phyloP scores from a whole-genome alignment of 2,329 filamentous ascomycete genomes.

The Sporothrix brunneoviolacea region DNA sequence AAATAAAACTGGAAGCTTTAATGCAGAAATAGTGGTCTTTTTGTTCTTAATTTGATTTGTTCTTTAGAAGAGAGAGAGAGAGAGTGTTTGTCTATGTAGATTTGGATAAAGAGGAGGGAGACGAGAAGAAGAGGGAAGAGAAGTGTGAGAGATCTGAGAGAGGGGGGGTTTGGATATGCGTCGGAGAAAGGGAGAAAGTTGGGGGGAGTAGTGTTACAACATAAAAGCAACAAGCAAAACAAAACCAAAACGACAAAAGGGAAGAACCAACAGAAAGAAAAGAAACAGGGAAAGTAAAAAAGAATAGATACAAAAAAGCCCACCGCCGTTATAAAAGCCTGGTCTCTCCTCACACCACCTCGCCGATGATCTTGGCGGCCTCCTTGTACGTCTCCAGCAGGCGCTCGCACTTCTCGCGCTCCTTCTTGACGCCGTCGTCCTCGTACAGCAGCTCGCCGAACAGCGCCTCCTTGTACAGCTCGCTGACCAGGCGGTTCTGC shows the following conservation, averaged over 20 bases:
- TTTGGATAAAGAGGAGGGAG: too few relatives aligned
- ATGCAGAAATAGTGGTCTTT: not conserved
- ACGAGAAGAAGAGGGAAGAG: too few relatives aligned
- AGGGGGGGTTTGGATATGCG: not conserved
- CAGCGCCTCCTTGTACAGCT: conserved; percentile 85
- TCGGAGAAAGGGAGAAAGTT: not conserved
- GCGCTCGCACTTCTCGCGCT: conserved; percentile 87
- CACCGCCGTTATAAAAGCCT: too few relatives aligned
- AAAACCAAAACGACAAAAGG: not conserved
- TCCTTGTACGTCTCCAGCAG: conserved; percentile 92
- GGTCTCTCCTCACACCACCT: conserved; percentile 62
- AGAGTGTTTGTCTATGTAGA: not conserved
- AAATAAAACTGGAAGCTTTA: not conserved
- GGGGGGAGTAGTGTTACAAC: not conserved
- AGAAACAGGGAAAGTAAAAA: not conserved
- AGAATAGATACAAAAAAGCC: not conserved
- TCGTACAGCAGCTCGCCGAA: conserved; percentile 95
- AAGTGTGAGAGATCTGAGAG: too few relatives aligned
- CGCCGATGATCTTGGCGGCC: conserved; percentile 95
- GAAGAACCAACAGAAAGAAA: not conserved
- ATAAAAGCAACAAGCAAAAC: not conserved
- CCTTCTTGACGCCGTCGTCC: conserved; percentile 86
- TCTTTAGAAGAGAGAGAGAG: too few relatives aligned
- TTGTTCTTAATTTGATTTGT: not conserved
- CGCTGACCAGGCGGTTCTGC: conserved; percentile 91